Evolutionary conservation across 352 stramenopile species (phyloP), one percentile per base, ranked within the genome.

Genomic region (Nothophytophthora sp.): DNA sequence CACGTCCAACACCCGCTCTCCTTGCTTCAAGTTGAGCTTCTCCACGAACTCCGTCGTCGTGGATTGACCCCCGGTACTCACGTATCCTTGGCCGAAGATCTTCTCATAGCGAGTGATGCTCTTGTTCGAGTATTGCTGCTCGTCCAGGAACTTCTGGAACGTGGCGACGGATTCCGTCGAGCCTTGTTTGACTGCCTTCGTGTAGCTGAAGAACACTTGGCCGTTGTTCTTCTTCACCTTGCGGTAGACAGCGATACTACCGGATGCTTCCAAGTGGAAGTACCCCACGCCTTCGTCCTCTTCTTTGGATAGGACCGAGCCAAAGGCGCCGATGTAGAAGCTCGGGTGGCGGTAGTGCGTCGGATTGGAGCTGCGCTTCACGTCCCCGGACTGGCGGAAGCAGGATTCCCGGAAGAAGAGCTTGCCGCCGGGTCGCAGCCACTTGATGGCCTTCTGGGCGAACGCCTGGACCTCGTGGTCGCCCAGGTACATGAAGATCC

Each of bases 141-240:
- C 57, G 36, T 89, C 78, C 5, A 89, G 58, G 56, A 89, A 90
- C 55, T 81, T 81, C 51, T 87, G 77, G 41, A 88, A 89, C 29
- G 73, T 86, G 13, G 55, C 61, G 6, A 86, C 51, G 1, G 64
- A 63, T 36, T 74, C 60, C 2, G 38, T 11, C 2, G 50, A 33
- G 7, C 22, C 25, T 49, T 78, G 49, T 34, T 82, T 88, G 36
- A 76, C 34, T 4, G 69, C 45, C 47, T 90, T 90, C 13, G 54
- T 68, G 56, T 88, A 92, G 44, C 60, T 69, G 46, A 90, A 92
- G 59, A 72, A 89, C 12, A 92, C 67, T 41, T 92, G 81, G 18
- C 81, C 81, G 45, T 88, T 89, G 75, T 90, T 92, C 49, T 89
- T 85, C 74, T 92, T 92, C 50, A 88, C 49, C 37, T 81, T 83